Base-by-base conservation (phyloP, 345 rosid genomes). In the Aquilaria yunnanensis region DNA sequence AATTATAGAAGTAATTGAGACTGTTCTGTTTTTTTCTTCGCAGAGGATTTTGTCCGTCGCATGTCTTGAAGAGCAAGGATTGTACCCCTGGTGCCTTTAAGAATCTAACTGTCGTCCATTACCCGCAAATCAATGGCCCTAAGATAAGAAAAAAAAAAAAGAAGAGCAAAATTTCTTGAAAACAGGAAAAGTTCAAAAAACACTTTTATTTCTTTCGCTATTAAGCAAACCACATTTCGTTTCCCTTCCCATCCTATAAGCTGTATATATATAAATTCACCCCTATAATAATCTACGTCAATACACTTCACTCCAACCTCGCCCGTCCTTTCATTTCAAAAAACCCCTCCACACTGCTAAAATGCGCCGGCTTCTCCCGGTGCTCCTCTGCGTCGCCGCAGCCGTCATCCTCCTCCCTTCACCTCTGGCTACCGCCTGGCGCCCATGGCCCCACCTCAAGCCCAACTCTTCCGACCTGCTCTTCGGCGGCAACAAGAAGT, bases 401-500 rank as follows among this genome's bases (percentile, higher is more conserved):
- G 61, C 71, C 54, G 32, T 76, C 52, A 56, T 82, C 4, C 62
- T 74, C 76, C 54, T 67, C 34, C 59, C 63, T 33, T 47, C 67
- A 37, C 14, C 73, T 0, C 75, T 68, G 37, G 70, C 74, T 32
- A 51, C 51, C 14, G 83, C 84, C 45, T 90, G 87, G 83, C 90
- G 97, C 37, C 96, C 98, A 54, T 90, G 90, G 86, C 93, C 88
- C 30, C 63, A 75, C 61, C 63, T 54, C 1, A 75, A 55, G 12
- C 58, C 82, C 70, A 87, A 85, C 86, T 62, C 68, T 68, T 73
- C 91, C 14, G 85, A 80, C 60, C 68, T 62, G 62, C 62, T 77
- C 60, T 74, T 77, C 68, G 82, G 68, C 7, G 79, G 61, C 46
- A 86, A 90, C 54, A 89, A 93, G 65, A 93, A 90, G 61, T 93